Base-by-base conservation (phyloP, 768 basidiomycete genomes). In the Amanita fuliginea region DNA sequence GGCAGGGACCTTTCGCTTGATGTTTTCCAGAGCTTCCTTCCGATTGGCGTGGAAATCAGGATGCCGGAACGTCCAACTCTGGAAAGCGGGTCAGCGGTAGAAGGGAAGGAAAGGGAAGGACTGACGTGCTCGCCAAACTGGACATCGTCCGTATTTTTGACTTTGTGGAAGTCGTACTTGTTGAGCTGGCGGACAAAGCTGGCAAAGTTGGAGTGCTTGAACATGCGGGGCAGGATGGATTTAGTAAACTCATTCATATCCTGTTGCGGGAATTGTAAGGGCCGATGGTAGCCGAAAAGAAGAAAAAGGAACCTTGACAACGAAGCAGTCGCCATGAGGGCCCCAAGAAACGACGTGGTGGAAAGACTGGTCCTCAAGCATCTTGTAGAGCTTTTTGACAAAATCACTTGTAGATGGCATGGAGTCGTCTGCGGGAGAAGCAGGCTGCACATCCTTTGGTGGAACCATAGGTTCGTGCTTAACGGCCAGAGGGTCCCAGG, bases 231-330 rank as follows among this genome's bases (percentile, higher is more conserved):
- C 6, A 95, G 76, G 62, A 94, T 86, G 22, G 72, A 79, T 65
- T 90, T 92, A 33, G 92, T 93, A 67, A 95, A 95, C 58, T 92
- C 90, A 67, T 90, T 94, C 87, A 94, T 94, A 71, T 94, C 92
- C 49, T 50, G 5, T 42, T 33, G 7, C 14, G 11, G 32, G 24
- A 34, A 19, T 1, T 9, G 41, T 16, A 14, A 40, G 28, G 26
- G 21, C 2, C 14, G 41, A 24, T 42, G 3, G 0, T 11, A 26
- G 13, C 7, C 5, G 16, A 4, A 4, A 14, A 7, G 16, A 28
- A 26, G 49, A 6, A 40, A 30, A 30, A 43, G 40, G 30, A 11
- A 43, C 74, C 77, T 94, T 94, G 55, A 95, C 90, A 59, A 93
- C 83, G 59, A 95, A 95, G 58, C 83, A 86, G 61, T 94, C 89